Evolutionary conservation across 257 asterid genomes (phyloP).

Genomic region (Solanum microdontum): DNA sequence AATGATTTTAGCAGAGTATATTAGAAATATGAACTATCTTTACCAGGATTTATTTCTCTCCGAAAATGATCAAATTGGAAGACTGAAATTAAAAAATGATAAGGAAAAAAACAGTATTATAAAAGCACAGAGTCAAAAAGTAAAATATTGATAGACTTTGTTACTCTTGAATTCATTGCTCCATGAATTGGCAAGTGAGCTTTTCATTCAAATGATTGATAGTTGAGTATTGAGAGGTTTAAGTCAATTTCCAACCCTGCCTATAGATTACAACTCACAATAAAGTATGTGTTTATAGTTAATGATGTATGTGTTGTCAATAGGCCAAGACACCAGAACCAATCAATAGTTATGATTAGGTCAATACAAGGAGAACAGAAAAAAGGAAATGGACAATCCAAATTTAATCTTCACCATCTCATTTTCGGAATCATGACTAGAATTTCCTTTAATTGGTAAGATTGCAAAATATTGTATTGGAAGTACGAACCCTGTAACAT

Average conservation of each 20-base stretch:
- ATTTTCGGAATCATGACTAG: background rate
- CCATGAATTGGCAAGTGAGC: background rate
- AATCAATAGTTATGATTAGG: background rate
- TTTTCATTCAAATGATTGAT: background rate
- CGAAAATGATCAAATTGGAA: background rate
- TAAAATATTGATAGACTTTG: background rate
- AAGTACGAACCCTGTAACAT: background rate
- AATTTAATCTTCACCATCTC: background rate
- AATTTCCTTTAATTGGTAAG: background rate
- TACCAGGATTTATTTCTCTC: background rate
- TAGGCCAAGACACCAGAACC: background rate
- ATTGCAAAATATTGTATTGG: background rate
- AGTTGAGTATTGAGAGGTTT: background rate
- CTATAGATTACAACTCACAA: background rate
- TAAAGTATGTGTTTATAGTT: background rate
- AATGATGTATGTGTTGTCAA: background rate
- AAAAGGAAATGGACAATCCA: background rate
- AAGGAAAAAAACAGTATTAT: background rate
- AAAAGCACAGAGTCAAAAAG: background rate
- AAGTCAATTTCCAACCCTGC: background rate
- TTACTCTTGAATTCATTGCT: background rate
- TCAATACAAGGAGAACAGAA: background rate
- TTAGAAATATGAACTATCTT: background rate
- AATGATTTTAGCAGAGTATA: background rate
- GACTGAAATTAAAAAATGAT: background rate